phyloP scores from a whole-genome alignment of 1,284 basidiomycete genomes.

The Melampsora americana region DNA sequence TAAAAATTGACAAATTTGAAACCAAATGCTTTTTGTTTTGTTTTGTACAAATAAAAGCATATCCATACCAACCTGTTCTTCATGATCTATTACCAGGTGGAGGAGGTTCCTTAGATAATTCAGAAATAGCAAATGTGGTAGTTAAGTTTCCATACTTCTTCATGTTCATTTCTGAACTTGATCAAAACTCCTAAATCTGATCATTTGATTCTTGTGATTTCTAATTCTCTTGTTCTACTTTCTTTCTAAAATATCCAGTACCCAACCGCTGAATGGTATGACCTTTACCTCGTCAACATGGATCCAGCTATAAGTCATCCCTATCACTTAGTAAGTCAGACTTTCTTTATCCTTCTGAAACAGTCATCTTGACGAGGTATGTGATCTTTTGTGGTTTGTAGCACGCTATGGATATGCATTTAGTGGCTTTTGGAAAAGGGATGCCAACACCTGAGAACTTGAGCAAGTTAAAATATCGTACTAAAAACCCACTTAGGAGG shows the following conservation, averaged over 20 bases:
- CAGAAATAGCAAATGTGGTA: slow-evolving; percentile 4
- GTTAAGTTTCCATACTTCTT: not conserved
- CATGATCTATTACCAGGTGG: not conserved
- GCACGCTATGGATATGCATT: slow-evolving; percentile 43
- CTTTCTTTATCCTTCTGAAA: not conserved
- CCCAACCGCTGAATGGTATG: slow-evolving; percentile 14
- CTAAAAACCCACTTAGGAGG: slow-evolving; percentile 15
- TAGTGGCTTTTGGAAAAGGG: slow-evolving; percentile 33
- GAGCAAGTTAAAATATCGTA: not conserved
- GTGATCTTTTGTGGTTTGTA: not conserved
- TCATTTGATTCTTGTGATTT: not conserved
- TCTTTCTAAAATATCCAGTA: not conserved
- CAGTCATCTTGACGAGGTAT: not conserved
- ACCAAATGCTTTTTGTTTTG: not conserved
- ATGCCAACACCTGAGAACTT: not conserved
- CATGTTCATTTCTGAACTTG: not conserved
- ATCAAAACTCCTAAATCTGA: not conserved
- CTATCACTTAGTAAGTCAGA: slow-evolving; percentile 4
- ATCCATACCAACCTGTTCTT: slow-evolving; percentile 19
- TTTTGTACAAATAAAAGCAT: not conserved
- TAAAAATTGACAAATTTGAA: too few relatives aligned
- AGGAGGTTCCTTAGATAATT: not conserved
- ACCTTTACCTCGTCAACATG: not conserved
- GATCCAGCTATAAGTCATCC: slow-evolving; percentile 17
- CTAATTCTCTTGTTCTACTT: not conserved